Base-by-base conservation (phyloP, 2,329 filamentous ascomycete genomes). In the Fusarium xylarioides region DNA sequence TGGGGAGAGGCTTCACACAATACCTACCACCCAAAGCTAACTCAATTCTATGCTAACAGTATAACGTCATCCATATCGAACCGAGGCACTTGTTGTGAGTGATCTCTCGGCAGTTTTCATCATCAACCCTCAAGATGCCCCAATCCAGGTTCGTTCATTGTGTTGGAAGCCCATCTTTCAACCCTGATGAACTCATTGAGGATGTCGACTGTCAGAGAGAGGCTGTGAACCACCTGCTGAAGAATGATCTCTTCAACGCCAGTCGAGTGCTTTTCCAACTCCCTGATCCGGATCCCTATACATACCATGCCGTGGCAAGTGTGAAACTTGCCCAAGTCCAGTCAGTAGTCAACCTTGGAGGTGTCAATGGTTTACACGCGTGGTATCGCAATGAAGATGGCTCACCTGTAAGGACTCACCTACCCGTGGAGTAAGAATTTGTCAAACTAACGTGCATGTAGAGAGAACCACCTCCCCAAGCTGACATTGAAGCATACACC, bases 401-500 rank as follows among this genome's bases (percentile, higher is more conserved):
- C 54, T 76, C 80, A 56, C 64, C 78, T 38, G 81, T 83, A 77
- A 72, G 81, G 69, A 54, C 43, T 47, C 37, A 16, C 53, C n/a
- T 58, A 38, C 55, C 37, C 19, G 32, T 47, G 52, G 37, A 30
- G 52, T 19, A 52, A 23, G 40, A 46, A 61, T 50, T 54, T 42
- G 47, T 63, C 38, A 52, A 34, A 57, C 68, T 74, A 60, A 77
- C 68, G 34, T 15, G n/a, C 16, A 40, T 57, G 26, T 73, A 84
- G 79, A 82, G 81, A 77, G 80, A 82, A 4, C 82, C 87, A 11
- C 90, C 90, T 11, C 83, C 87, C 4, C 81, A 81, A 49, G 74
- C 85, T 60, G 92, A 94, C 76, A 87, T 92, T 63, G 85, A 87
- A 47, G 88, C 91, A 23, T 94, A 95, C 83, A 87, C 89, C 42